phyloP scores from a whole-genome alignment of 2,329 filamentous ascomycete genomes.

The Fragosphaeria purpurea region DNA sequence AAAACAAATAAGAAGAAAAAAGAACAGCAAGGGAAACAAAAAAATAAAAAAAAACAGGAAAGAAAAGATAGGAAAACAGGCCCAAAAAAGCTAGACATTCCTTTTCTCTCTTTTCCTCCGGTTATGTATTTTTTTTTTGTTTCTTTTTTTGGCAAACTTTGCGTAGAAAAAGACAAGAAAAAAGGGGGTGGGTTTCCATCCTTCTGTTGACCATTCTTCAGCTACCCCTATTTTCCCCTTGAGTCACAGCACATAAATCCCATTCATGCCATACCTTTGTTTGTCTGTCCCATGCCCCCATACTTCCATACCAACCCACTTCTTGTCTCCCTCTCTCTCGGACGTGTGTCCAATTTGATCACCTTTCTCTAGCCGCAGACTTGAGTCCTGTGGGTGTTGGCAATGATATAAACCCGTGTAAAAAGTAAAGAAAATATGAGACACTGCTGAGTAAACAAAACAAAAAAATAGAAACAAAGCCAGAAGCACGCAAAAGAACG shows the following conservation, averaged over 20 bases:
- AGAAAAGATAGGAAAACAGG: background rate
- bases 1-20: background rate
- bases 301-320: background rate
- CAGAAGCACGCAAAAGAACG: background rate
- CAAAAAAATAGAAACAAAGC: background rate
- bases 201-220: background rate
- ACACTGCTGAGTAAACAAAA: background rate
- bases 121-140: background rate
- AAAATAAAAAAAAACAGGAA: background rate
- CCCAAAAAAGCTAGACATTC: background rate
- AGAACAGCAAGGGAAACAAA: background rate
- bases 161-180: no score
- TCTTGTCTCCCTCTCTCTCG: background rate
- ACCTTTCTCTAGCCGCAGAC: slow-evolving; percentile 10
- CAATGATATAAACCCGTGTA: slow-evolving; percentile 8
- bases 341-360: slow-evolving; percentile 8
- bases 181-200: no score
- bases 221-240: no score
- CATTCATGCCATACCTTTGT: no score
- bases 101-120: background rate
- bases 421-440: background rate
- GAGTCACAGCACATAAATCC: no score
- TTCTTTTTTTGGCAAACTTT: background rate
- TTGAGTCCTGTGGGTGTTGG: slow-evolving; percentile 6
- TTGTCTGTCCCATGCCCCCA: background rate